Conservation (phyloP, 257 asterid species). For the Rubia yunnanensis region DNA sequence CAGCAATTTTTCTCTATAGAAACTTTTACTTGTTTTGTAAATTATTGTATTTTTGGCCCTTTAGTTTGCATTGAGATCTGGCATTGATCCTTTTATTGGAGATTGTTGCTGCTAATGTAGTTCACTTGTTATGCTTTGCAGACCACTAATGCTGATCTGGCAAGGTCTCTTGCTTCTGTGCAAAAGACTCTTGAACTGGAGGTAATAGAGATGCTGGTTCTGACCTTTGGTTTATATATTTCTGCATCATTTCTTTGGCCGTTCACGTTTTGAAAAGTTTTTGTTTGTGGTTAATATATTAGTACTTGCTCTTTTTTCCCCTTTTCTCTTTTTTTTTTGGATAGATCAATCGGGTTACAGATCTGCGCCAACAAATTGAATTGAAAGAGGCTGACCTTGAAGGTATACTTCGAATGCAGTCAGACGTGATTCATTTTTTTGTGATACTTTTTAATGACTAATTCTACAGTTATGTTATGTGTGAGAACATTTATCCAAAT, state of each 20-base stretch:
- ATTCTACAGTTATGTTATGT: background rate
- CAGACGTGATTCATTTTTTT: background rate
- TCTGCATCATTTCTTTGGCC: background rate
- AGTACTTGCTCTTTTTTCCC: background rate
- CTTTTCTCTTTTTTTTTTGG: slow-evolving; percentile 26
- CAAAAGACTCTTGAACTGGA: slow-evolving; percentile 78
- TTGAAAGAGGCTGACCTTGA: slow-evolving; percentile 62
- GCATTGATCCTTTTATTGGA: background rate
- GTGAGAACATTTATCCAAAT: background rate
- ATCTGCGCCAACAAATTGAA: slow-evolving; percentile 58
- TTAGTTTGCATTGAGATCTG: background rate
- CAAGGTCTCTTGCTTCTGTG: slow-evolving; percentile 67
- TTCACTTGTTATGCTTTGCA: slow-evolving; percentile 29
- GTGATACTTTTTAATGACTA: background rate
- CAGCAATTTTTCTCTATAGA: slow-evolving; percentile 12
- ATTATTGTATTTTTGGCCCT: background rate
- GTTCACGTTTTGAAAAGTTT: background rate
- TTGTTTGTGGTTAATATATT: background rate
- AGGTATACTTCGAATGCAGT: slow-evolving; percentile 36
- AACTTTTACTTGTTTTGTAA: slow-evolving; percentile 1
- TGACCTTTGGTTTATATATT: background rate
- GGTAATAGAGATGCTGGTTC: slow-evolving; percentile 38
- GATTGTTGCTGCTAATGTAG: background rate
- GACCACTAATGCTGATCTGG: slow-evolving; percentile 83
- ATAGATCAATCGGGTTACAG: slow-evolving; percentile 56